phyloP scores from a whole-genome alignment of 352 stramenopile species.

The Peronospora destructor region DNA sequence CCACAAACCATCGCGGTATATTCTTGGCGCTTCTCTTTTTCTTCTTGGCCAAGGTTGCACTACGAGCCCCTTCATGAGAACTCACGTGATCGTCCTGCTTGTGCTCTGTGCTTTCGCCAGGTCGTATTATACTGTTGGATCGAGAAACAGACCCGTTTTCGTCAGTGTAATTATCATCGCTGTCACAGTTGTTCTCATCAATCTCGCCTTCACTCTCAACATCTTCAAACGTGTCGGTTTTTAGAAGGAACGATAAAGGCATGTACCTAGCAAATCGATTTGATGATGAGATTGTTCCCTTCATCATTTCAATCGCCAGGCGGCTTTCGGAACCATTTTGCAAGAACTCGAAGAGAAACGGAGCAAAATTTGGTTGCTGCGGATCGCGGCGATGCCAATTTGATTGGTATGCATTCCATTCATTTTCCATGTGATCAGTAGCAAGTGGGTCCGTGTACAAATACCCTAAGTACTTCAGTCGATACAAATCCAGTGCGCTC shows the following conservation, averaged over 20 bases:
- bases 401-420: conserved; percentile 34
- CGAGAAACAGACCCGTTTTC: conserved; percentile 46
- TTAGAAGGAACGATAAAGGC: conserved; percentile 71
- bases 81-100: conserved; percentile 35
- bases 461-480: conserved; percentile 76
- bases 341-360: conserved; percentile 71
- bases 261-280: conserved; percentile 77
- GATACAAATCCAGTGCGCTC: conserved; percentile 63
- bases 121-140: conserved; percentile 31
- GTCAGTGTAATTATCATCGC: conserved; percentile 64
- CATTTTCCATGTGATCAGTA: conserved; percentile 43
- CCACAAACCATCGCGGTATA: conserved; percentile 75
- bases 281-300: conserved; percentile 70
- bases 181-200: conserved; percentile 60
- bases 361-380: conserved; percentile 45
- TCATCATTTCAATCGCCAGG: conserved; percentile 60
- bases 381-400: conserved; percentile 22
- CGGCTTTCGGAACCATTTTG: conserved; percentile 57
- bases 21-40: conserved; percentile 61
- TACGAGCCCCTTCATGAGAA: conserved; percentile 28
- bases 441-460: conserved; percentile 74
- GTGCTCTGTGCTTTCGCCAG: conserved; percentile 22
- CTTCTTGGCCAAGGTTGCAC: conserved; percentile 42
- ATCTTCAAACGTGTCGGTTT: conserved; percentile 59
- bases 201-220: conserved; percentile 56